These are phyloP conservation scores for Chlamydomonas sp. DNA, from an alignment of 139 green algal species.

Conservation along the genomic window DNA sequence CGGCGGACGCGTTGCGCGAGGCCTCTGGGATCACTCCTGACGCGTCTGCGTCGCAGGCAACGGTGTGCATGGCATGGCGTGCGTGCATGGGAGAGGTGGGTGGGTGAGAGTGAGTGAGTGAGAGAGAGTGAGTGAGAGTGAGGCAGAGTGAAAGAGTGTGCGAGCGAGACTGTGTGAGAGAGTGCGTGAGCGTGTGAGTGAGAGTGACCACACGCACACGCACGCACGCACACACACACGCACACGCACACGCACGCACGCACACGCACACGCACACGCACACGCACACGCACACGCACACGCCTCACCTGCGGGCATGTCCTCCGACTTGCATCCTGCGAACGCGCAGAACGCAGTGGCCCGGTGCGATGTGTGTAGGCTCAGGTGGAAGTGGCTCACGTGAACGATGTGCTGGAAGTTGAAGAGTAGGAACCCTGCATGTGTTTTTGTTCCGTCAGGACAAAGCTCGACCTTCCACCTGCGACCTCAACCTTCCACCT, in stretches of 20 bases:
- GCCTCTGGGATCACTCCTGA: neutral
- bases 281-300: neutral
- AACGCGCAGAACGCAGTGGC: conserved; percentile 32
- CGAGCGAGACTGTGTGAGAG: no score
- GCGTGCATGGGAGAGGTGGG: neutral
- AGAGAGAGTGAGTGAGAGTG: no score
- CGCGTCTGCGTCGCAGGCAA: neutral
- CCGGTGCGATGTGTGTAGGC: conserved; percentile 18
- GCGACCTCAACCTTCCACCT: neutral
- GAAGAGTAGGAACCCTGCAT: conserved; percentile 23
- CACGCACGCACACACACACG: no score
- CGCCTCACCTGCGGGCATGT: neutral
- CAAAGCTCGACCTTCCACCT: neutral
- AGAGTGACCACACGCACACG: no score
- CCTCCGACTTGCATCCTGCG: conserved; percentile 16
- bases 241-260: neutral
- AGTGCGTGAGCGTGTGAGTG: no score
- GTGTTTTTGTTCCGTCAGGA: no score
- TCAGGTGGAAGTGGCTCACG: conserved; percentile 22
- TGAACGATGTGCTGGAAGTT: conserved; percentile 26
- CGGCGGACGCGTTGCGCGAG: no score
- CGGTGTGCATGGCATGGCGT: neutral
- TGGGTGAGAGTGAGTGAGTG: neutral
- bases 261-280: neutral
- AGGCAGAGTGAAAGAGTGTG: no score